Evolutionary conservation across 2,329 filamentous ascomycete species (phyloP).

Genomic region (Microdochium bolleyi): DNA sequence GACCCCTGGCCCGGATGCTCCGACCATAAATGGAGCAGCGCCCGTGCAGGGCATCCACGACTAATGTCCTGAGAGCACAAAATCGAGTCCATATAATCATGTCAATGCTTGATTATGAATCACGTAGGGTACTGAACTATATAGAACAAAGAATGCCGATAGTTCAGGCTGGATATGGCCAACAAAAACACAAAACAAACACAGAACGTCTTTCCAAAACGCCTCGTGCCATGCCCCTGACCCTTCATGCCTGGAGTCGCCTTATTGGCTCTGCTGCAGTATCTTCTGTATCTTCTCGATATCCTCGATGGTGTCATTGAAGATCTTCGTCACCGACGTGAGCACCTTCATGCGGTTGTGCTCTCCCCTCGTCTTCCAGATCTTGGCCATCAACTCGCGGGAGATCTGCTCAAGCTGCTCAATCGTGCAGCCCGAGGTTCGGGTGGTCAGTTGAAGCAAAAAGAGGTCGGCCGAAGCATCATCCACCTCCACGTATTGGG

Average conservation of each 20-base stretch:
- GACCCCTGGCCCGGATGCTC: no score
- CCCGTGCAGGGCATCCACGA: no score
- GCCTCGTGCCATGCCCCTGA: background rate
- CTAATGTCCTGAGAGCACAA: no score
- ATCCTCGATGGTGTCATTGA: slow-evolving; percentile 67
- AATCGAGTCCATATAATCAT: no score
- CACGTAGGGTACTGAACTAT: background rate
- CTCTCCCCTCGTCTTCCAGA: slow-evolving; percentile 73
- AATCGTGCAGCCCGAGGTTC: slow-evolving; percentile 72
- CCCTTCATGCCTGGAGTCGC: background rate
- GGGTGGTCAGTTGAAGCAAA: slow-evolving; percentile 53
- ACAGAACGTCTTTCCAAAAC: background rate
- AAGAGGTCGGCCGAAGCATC: slow-evolving; percentile 47
- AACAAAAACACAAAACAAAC: background rate
- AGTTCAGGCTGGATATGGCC: background rate
- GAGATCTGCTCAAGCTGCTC: slow-evolving; percentile 95
- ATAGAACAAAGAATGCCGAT: background rate
- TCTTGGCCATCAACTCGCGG: slow-evolving; percentile 78
- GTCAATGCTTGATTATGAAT: background rate
- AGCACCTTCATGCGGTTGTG: slow-evolving; percentile 78
- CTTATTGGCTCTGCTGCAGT: slow-evolving; percentile 31
- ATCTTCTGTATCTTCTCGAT: slow-evolving; percentile 49
- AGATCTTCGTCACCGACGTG: slow-evolving; percentile 54
- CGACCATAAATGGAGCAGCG: no score
- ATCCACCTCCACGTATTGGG: slow-evolving; percentile 34